Evolutionary conservation across 768 basidiomycete genomes (phyloP), one percentile per base, ranked within the genome.

Genomic region (Boletus pseudo-olivaceus): DNA sequence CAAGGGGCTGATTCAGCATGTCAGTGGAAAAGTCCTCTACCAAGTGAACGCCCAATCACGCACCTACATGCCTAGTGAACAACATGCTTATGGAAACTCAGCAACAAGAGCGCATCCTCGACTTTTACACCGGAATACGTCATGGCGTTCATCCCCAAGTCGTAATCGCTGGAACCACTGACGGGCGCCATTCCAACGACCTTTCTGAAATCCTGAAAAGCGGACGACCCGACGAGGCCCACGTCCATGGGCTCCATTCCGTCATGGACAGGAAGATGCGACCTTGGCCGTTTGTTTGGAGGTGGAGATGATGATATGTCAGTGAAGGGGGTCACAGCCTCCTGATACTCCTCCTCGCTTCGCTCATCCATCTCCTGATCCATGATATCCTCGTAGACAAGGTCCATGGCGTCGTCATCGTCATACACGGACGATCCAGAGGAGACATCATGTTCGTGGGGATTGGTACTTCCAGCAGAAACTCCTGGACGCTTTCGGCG

Each of bases 321-420:
- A 17, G 86, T 83, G 4, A 83, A 82, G 14, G 88, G 88, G 0
- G 87, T 89, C 26, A 89, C 82, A 11, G 84, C 85, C 64, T 90
- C 87, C 54, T 85, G 83, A 58, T 78, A 82, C 50, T 89, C 86
- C 47, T 90, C 88, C 47, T 87, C 84, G 64, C 85, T 88, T 39
- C 69, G 69, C 5, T 72, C 69, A 35, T 71, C 69, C 65, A 80
- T 76, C 59, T 85, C 84, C 47, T 78, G 76, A 44, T 75, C 76
- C 57, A 79, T 73, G 49, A 74, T 67, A 19, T 72, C 72, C 51
- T 67, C 63, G 41, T 68, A 67, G 55, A 80, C 78, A 45, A 81
- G 66, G 45, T 84, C 81, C 76, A 83, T 82, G 37, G 73, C 69
- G 17, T 80, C 73, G 30, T 76, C 68, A 26, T 72, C 75, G 26